phyloP scores from a whole-genome alignment of 129 eudicot species.

The Gnaphalium uliginosum region DNA sequence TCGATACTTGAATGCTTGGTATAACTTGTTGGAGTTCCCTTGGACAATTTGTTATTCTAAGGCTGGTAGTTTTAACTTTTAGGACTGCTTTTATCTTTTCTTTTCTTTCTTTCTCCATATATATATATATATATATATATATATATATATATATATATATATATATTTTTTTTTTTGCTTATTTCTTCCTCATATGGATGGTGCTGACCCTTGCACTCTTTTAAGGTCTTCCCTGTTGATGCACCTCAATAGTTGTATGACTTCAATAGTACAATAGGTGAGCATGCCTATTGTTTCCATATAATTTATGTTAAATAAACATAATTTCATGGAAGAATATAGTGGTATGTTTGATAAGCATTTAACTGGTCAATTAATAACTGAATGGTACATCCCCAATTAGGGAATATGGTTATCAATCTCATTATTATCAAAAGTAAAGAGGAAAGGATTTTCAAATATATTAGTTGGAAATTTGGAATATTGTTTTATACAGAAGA shows the following conservation, averaged over 20 bases:
- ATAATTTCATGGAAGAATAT: not conserved
- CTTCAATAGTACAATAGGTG: not conserved
- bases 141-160: too few relatives aligned
- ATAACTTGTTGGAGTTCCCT: not conserved
- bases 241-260: not conserved
- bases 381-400: not conserved
- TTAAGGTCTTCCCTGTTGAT: not conserved
- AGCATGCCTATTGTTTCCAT: too few relatives aligned
- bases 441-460: not conserved
- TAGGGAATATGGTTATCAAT: not conserved
- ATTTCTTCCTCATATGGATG: not conserved
- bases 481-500: not conserved
- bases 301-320: not conserved
- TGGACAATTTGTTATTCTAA: not conserved
- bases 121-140: too few relatives aligned
- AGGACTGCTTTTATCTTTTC: not conserved
- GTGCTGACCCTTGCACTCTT: not conserved
- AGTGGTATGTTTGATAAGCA: not conserved
- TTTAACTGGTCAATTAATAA: not conserved
- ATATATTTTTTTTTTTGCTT: not conserved
- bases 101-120: too few relatives aligned
- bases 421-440: not conserved
- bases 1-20: conserved; percentile 5
- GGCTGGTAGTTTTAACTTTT: not conserved
- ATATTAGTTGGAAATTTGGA: not conserved